Evolutionary conservation across 306 rosid species (phyloP).

Genomic region (Lithocarpus polystachyus): DNA sequence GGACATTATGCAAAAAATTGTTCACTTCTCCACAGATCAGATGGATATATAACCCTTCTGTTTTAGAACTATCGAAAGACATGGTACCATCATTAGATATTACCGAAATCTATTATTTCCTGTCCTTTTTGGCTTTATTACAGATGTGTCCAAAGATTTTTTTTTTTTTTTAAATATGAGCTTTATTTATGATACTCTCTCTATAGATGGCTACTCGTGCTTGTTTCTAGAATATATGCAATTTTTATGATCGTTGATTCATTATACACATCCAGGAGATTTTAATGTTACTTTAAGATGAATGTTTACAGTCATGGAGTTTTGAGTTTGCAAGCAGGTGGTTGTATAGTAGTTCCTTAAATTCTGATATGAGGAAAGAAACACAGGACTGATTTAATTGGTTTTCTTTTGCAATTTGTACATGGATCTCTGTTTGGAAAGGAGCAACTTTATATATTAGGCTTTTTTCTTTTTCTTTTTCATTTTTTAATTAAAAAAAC

Average conservation of each 20-base stretch:
- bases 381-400: neutral
- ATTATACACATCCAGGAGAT: neutral
- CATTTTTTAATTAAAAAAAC: too few relatives aligned
- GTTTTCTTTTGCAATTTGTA: neutral
- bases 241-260: neutral
- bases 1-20: constrained; percentile 89
- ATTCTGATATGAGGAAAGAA: neutral
- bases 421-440: neutral
- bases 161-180: constrained; percentile 4
- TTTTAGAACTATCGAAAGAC: constrained; percentile 74
- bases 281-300: neutral
- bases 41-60: constrained; percentile 35
- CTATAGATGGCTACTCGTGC: neutral
- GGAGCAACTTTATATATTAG: neutral
- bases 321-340: neutral
- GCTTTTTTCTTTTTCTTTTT: too few relatives aligned
- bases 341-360: neutral
- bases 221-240: neutral
- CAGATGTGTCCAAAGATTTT: constrained; percentile 12
- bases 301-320: neutral
- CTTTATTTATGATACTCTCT: neutral
- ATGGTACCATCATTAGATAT: constrained; percentile 43
- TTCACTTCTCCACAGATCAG: constrained; percentile 52
- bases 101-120: constrained; percentile 7
- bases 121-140: constrained; percentile 14